Conservation (phyloP, 441 rosid genomes). For the Arabidopsis lyrata region DNA sequence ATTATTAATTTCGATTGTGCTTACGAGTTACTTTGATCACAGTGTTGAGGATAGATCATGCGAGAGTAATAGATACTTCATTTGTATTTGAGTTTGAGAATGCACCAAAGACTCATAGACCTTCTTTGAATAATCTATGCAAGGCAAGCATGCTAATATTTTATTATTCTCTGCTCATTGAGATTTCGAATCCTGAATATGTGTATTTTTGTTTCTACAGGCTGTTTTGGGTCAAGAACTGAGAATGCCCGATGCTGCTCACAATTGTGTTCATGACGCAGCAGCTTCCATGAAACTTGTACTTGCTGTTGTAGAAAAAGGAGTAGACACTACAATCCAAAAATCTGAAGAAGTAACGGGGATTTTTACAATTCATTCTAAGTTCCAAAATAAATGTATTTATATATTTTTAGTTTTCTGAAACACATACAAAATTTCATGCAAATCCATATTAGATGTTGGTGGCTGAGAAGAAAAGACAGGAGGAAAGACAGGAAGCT, state of each 20-base stretch:
- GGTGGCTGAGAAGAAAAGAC: conserved; percentile 44
- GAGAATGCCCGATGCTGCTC: conserved; percentile 71
- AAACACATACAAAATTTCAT: background rate
- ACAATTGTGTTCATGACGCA: conserved; percentile 87
- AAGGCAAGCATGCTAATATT: conserved; percentile 60
- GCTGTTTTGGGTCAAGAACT: conserved; percentile 71
- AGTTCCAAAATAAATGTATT: background rate
- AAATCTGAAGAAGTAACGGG: conserved; percentile 36
- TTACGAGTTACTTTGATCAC: conserved; percentile 42
- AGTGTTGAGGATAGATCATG: conserved; percentile 89
- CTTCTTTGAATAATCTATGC: conserved; percentile 79
- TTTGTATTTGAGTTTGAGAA: conserved; percentile 63
- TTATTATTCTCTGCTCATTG: conserved; percentile 12
- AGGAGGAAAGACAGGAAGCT: conserved; percentile 11
- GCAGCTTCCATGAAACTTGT: conserved; percentile 87
- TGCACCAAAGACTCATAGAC: conserved; percentile 45
- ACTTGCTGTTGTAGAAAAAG: conserved; percentile 71
- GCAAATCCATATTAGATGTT: conserved; percentile 52
- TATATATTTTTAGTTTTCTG: conserved; percentile 1
- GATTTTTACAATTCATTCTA: background rate
- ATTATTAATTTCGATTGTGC: conserved; percentile 3
- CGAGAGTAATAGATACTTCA: conserved; percentile 86
- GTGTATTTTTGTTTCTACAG: conserved; percentile 49
- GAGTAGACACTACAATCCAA: conserved; percentile 52
- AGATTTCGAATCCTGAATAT: background rate